Evolutionary conservation across 108 stramenopile genomes (phyloP).

Genomic region (Mediolabrus comicus): DNA sequence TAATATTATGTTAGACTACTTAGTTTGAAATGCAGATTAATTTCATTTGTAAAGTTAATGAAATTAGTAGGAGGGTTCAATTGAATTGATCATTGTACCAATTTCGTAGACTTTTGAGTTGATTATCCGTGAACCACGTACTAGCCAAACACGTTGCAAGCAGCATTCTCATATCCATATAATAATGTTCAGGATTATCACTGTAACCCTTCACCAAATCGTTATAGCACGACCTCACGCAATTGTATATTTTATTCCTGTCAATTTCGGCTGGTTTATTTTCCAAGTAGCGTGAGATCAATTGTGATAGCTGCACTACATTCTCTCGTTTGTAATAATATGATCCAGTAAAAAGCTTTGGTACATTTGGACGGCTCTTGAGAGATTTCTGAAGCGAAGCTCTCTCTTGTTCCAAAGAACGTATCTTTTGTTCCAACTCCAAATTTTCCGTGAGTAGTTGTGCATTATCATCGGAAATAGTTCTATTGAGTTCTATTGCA

Average conservation of each 20-base stretch:
- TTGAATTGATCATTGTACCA: no score
- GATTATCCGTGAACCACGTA: slow-evolving; percentile 19
- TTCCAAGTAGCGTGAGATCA: slow-evolving; percentile 25
- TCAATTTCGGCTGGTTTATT: slow-evolving; percentile 23
- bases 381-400: not conserved
- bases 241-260: slow-evolving; percentile 22
- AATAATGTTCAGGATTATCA: slow-evolving; percentile 24
- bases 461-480: not conserved
- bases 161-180: slow-evolving; percentile 30
- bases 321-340: slow-evolving; percentile 16
- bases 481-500: not conserved
- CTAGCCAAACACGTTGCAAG: slow-evolving; percentile 19
- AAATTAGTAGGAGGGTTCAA: no score
- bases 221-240: slow-evolving; percentile 7
- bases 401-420: not conserved
- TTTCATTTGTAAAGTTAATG: no score
- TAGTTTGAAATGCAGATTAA: no score
- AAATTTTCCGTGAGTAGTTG: not conserved
- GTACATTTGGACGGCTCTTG: not conserved
- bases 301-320: slow-evolving; percentile 13
- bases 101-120: no score
- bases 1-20: no score
- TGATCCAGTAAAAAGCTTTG: not conserved
- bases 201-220: slow-evolving; percentile 9
- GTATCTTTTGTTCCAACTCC: not conserved